Evolutionary conservation across 139 green algal species (phyloP).

Genomic region (Chlamydomonas incerta): DNA sequence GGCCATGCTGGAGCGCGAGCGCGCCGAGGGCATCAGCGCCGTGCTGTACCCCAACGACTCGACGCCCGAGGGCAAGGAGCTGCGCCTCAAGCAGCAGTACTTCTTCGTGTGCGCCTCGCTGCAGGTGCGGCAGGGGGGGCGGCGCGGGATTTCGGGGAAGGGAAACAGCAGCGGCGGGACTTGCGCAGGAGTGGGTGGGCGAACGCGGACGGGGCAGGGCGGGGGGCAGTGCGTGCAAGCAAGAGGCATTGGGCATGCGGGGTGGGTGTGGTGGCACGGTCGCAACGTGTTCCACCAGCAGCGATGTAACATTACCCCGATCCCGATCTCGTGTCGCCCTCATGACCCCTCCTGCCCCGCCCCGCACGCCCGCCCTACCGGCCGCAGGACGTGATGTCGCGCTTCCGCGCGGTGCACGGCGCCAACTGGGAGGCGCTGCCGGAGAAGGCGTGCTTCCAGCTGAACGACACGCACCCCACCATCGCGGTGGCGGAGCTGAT

Average conservation of each 20-base stretch:
- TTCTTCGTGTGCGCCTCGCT: constrained; percentile 98
- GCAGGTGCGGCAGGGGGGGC: constrained; percentile 86
- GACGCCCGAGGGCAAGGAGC: constrained; percentile 97
- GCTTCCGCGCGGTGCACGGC: constrained; percentile 76
- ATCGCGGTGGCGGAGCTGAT: constrained; percentile 98
- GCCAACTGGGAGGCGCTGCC: constrained; percentile 79
- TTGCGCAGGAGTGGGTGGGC: no score
- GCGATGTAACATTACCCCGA: not conserved
- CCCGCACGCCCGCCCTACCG: not conserved
- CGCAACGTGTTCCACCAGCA: no score
- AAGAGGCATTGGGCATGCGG: no score
- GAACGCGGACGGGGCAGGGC: no score
- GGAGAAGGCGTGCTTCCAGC: constrained; percentile 93
- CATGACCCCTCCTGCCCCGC: no score
- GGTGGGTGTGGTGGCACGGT: no score
- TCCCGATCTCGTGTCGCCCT: not conserved
- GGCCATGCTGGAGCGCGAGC: constrained; percentile 85
- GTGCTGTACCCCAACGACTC: constrained; percentile 99
- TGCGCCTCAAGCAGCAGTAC: constrained; percentile 99
- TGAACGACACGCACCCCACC: constrained; percentile 99
- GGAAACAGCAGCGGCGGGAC: no score
- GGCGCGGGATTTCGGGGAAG: no score
- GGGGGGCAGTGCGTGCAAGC: no score
- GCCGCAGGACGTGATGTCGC: constrained; percentile 75
- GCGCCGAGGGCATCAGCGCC: constrained; percentile 92